These are phyloP conservation scores for Cercospora berteroae DNA, from an alignment of 2,329 filamentous ascomycete genomes.

Conservation along the genomic window DNA sequence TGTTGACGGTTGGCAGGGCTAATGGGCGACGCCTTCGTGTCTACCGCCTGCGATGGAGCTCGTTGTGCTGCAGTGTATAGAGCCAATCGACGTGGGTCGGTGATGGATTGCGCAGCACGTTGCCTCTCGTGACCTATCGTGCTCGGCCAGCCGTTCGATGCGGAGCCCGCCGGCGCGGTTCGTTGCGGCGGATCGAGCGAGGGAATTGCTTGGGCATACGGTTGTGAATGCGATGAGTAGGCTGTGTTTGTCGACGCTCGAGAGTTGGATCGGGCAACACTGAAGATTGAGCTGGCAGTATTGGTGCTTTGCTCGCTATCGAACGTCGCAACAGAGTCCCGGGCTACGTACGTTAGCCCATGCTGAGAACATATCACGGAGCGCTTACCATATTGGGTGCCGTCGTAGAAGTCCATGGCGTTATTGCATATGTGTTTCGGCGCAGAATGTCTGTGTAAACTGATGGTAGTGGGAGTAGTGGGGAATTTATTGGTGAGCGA, in stretches of 20 bases:
- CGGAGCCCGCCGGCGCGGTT: background rate
- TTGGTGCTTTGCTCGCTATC: conserved; percentile 11
- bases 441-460: background rate
- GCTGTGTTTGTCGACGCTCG: conserved; percentile 9
- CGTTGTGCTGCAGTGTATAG: background rate
- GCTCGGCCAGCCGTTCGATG: background rate
- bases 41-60: background rate
- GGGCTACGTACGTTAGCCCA: background rate
- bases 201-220: background rate
- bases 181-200: background rate
- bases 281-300: conserved; percentile 9
- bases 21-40: background rate
- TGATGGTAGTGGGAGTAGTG: background rate
- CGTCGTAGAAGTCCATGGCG: background rate
- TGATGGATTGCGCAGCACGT: background rate
- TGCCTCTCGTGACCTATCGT: background rate
- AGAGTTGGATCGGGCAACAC: conserved; percentile 1
- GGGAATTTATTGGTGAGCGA: background rate
- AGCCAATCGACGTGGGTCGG: background rate
- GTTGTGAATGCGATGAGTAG: background rate
- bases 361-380: background rate
- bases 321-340: conserved; percentile 8
- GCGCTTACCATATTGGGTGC: background rate
- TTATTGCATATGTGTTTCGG: background rate
- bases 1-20: background rate